Evolutionary conservation across 768 basidiomycete genomes (phyloP), one percentile per base, ranked within the genome.

Genomic region (Lanmaoa rubissima): DNA sequence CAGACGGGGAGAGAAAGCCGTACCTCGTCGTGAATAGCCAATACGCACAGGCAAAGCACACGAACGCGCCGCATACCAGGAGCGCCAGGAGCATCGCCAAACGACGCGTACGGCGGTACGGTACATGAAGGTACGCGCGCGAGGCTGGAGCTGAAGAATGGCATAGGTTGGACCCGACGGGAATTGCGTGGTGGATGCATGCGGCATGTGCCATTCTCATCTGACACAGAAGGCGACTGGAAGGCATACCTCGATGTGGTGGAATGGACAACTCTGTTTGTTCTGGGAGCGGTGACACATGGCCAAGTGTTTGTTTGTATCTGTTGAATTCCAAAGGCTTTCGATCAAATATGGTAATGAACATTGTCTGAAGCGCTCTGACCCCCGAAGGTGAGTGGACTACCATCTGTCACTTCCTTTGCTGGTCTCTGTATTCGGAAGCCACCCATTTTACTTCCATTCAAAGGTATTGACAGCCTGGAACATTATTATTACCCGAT

Each of bases 1-100:
- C 63, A 26, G 43, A 26, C 19, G 34, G 59, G 57, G 60, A 45
- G 60, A 17, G 59, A 58, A 63, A 58, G 54, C 69, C 78, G 75
- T 80, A 87, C 84, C 84, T 86, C 66, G 80, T 82, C 48, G 77
- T 76, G 64, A 81, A 84, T 42, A 88, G 75, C 74, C 86, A 86
- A 58, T 86, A 87, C 2, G 87, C 86, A 3, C 75, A 69, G 38
- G 73, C 78, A 62, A 89, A 87, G 63, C 79, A 86, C 35, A 75
- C 65, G 42, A 86, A 52, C 58, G 78, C 79, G 10, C 77, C 78
- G 32, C 80, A 69, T 43, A 75, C 69, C 45, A 87, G 76, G 41
- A 84, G 55, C 5, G 75, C 62, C 17, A 87, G 55, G 17, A 84
- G 65, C 38, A 78, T 64, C 17, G 80, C 74, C 61, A 82, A 62